Percentiles rank a stretch among this genome's conserved stretches.
phyloP scores from a whole-genome alignment of 306 rosid species.

The Gynostemma pentaphyllum region DNA sequence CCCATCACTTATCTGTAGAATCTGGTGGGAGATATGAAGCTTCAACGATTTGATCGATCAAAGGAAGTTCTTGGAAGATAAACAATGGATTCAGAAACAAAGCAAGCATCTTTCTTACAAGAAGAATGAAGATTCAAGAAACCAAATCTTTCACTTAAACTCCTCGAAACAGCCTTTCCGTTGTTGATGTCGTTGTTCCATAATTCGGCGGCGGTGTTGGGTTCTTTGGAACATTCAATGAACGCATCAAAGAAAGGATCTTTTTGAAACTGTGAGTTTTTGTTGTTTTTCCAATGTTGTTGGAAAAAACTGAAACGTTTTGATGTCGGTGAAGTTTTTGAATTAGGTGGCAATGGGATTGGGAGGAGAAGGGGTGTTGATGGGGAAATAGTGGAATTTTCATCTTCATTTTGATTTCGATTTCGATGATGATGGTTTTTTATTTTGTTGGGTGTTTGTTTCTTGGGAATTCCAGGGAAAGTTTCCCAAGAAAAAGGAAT shows the following conservation, averaged over 20 bases:
- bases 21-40: no score
- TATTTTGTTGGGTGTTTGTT: conserved; percentile 37
- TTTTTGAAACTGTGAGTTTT: conserved; percentile 20
- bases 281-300: conserved; percentile 9
- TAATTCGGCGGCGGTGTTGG: conserved; percentile 9
- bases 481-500: conserved; percentile 98
- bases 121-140: conserved; percentile 40
- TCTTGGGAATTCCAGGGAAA: conserved; percentile 85
- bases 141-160: conserved; percentile 64
- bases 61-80: conserved; percentile 50
- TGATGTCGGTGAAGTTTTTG: conserved; percentile 17
- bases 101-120: conserved; percentile 69
- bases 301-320: conserved; percentile 27
- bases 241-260: conserved; percentile 90
- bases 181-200: conserved; percentile 21
- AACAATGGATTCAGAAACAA: conserved; percentile 60
- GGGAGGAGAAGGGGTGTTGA: conserved; percentile 20
- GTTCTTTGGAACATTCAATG: conserved; percentile 70
- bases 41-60: conserved; percentile 24
- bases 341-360: conserved; percentile 49
- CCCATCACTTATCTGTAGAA: no score
- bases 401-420: no score
- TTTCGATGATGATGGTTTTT: no score
- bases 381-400: conserved; percentile 26
- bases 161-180: conserved; percentile 51